Percentiles rank a stretch among this genome's conserved stretches.
These are phyloP conservation scores for Coniferiporia weirii DNA, from an alignment of 1,284 basidiomycete species.

Conservation along the genomic window DNA sequence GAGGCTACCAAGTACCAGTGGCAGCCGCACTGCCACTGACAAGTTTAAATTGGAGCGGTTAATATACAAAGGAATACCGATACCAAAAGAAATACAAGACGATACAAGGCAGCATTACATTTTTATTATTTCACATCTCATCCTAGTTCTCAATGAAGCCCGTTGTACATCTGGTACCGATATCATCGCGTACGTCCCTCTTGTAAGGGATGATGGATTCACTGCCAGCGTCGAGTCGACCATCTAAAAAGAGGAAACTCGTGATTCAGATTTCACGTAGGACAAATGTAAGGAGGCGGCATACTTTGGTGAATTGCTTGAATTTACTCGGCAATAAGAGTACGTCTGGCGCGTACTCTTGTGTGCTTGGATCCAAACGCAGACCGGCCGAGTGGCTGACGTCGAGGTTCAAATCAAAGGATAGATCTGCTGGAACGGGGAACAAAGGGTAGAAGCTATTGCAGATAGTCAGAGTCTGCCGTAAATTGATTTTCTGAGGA, in stretches of 20 bases:
- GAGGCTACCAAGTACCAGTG: neutral
- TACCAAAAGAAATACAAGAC: neutral
- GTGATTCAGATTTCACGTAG: neutral
- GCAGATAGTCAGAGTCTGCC: neutral
- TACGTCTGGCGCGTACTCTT: constrained; percentile 66
- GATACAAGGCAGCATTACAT: neutral
- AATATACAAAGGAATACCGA: neutral
- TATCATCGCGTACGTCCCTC: constrained; percentile 50
- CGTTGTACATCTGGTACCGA: constrained; percentile 12
- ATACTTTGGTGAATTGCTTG: constrained; percentile 81
- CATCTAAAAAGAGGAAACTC: constrained; percentile 35
- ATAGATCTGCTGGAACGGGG: constrained; percentile 71
- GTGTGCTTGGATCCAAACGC: constrained; percentile 37
- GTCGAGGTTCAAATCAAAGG: constrained; percentile 82
- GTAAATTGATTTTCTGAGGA: neutral
- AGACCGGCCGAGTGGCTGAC: constrained; percentile 65
- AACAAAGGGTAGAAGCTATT: constrained; percentile 92
- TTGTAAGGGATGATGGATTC: constrained; percentile 68
- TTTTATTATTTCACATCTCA: constrained; percentile 16
- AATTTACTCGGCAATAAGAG: constrained; percentile 81
- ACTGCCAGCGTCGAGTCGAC: constrained; percentile 63
- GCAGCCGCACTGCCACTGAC: neutral
- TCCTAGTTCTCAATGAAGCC: neutral
- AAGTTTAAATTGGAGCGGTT: neutral
- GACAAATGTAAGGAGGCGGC: neutral